Conservation (phyloP, 257 asterid genomes). For the Forsythia viridissima region DNA sequence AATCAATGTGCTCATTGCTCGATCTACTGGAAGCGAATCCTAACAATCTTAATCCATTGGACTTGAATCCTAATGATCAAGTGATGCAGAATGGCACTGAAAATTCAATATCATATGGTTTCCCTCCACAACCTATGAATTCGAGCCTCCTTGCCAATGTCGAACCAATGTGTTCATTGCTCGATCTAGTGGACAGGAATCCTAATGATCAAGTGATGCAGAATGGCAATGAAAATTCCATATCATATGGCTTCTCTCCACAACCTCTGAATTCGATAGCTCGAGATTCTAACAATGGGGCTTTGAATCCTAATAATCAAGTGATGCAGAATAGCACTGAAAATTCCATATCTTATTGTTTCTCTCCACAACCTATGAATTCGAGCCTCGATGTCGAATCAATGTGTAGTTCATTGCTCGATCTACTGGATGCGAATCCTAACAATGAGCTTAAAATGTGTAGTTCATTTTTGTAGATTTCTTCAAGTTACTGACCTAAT, state of each 20-base stretch:
- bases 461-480: neutral
- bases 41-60: neutral
- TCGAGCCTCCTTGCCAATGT: neutral
- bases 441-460: neutral
- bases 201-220: neutral
- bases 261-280: neutral
- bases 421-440: neutral
- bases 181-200: neutral
- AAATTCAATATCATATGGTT: neutral
- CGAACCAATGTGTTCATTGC: neutral
- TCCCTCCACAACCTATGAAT: neutral
- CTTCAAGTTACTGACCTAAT: neutral
- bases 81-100: neutral
- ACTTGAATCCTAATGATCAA: neutral
- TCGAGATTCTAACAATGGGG: neutral
- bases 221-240: neutral
- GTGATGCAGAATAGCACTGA: neutral
- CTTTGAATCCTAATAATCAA: neutral
- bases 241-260: neutral
- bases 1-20: neutral
- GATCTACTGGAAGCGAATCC: neutral
- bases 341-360: neutral
- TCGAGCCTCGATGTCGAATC: neutral
- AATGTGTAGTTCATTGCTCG: neutral
- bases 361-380: neutral